Conservation (phyloP, 2,329 filamentous ascomycete species). For the Ophiostoma triangulosporum region DNA sequence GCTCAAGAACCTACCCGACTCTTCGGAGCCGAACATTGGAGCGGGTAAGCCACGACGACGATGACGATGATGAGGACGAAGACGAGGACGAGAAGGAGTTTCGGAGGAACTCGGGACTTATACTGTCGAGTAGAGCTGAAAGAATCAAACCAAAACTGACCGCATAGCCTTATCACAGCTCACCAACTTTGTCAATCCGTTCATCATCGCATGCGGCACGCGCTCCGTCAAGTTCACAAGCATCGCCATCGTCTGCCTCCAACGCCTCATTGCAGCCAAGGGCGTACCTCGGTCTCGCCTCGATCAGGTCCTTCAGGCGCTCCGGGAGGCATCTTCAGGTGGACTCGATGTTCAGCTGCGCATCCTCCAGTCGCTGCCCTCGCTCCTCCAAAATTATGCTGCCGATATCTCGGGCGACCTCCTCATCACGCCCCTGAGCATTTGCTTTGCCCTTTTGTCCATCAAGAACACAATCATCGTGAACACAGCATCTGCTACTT, state of each 20-base stretch:
- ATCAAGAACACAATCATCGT: conserved; percentile 91
- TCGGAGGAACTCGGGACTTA: background rate
- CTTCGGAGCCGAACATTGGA: conserved; percentile 63
- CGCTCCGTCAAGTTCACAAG: conserved; percentile 82
- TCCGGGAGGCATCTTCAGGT: conserved; percentile 72
- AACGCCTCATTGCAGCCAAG: conserved; percentile 71
- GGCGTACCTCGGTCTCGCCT: conserved; percentile 69
- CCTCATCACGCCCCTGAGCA: conserved; percentile 69
- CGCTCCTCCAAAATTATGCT: conserved; percentile 80
- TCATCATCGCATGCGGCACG: conserved; percentile 82
- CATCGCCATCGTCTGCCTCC: conserved; percentile 77
- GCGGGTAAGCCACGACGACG: conserved; percentile 35
- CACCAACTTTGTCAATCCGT: conserved; percentile 78
- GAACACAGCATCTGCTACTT: conserved; percentile 88
- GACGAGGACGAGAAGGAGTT: background rate
- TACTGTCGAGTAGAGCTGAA: background rate
- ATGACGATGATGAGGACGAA: background rate
- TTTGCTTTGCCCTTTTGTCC: conserved; percentile 80
- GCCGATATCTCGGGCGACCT: conserved; percentile 67
- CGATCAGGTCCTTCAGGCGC: conserved; percentile 73
- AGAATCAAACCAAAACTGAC: background rate
- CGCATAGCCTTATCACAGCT: conserved; percentile 64
- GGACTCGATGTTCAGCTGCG: conserved; percentile 86
- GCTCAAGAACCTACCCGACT: conserved; percentile 59
- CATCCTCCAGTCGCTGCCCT: conserved; percentile 82